Base-by-base conservation (phyloP, 805 yeast species). In the Starmerella vaccinii region DNA sequence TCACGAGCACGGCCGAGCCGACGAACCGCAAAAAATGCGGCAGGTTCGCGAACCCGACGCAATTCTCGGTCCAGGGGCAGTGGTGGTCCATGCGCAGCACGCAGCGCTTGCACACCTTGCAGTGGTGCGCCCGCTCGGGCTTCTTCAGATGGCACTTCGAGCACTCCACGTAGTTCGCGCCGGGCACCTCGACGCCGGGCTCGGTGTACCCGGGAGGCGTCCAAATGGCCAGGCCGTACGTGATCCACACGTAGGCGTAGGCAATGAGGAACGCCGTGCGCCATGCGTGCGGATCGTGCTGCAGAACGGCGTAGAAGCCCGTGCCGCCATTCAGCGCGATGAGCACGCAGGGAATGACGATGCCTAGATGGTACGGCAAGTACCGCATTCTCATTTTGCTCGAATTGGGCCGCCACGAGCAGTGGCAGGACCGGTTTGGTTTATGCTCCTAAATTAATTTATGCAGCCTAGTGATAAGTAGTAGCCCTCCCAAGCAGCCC, bases 51-150 rank as follows among this genome's bases (percentile, higher is more conserved):
- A 76, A 83, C 0, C 97, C 97, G 50, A 90, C 78, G 65, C 97
- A 89, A 9, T 79, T 74, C 3, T 94, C 81, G 63, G 89, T 88
- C 97, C 97, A 90, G 0, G 97, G 97, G 74, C 65, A 94, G 68
- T 66, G 76, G 76, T 52, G 84, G 72, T 50, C 89, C 86, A 65
- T 82, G 74, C 54, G 72, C 65, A 71, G 57, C 16, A 71, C 65
- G 45, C 74, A 71, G 13, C 62, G 58, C 18, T 59, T 47, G 57
- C 74, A 71, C 23, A 63, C 55, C 35, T 65, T 53, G 56, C 74
- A 71, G 49, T 71, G 74, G 52, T 71, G 74, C 5, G 74, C 64
- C 6, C 74, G 58, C 57, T 71, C 74, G 1, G 74, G 74, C 52
- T 71, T 71, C 15, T 58, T 55, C 1, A 29, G 45, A n/a, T 48